phyloP scores from a whole-genome alignment of 805 yeast species.

The Wickerhamomyces sydowiorum region DNA sequence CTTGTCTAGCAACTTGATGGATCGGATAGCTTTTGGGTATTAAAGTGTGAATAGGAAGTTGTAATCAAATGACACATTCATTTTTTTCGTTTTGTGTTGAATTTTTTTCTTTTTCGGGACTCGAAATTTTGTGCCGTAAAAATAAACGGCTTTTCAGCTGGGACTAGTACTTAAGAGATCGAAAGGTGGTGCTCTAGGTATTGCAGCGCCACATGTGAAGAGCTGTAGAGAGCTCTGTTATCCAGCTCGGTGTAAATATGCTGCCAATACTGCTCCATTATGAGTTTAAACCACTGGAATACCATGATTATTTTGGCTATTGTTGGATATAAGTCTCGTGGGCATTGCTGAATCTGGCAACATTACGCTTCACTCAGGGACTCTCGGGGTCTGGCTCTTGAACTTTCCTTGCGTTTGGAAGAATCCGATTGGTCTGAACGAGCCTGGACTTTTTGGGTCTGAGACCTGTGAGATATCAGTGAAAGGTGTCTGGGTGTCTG shows the following conservation, averaged over 20 bases:
- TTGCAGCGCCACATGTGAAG: too few species aligned
- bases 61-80: not conserved
- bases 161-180: not conserved
- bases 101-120: not conserved
- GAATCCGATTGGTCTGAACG: not conserved
- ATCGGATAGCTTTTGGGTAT: not conserved
- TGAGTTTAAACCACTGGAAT: too few species aligned
- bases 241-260: too few species aligned
- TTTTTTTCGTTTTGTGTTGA: slow-evolving; percentile 8
- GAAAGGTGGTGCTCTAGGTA: not conserved
- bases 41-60: not conserved
- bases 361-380: not conserved
- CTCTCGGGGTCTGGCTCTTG: not conserved
- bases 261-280: too few species aligned
- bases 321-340: too few species aligned
- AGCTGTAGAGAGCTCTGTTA: too few species aligned
- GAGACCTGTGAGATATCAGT: not conserved
- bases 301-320: too few species aligned
- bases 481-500: too few species aligned
- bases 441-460: not conserved
- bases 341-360: too few species aligned
- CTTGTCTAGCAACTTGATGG: too few species aligned
- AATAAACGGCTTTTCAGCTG: not conserved
- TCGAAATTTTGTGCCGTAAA: not conserved
- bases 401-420: not conserved